These are phyloP conservation scores for Bassia scoparia DNA, from an alignment of 148 eudicot genomes.

Conservation along the genomic window DNA sequence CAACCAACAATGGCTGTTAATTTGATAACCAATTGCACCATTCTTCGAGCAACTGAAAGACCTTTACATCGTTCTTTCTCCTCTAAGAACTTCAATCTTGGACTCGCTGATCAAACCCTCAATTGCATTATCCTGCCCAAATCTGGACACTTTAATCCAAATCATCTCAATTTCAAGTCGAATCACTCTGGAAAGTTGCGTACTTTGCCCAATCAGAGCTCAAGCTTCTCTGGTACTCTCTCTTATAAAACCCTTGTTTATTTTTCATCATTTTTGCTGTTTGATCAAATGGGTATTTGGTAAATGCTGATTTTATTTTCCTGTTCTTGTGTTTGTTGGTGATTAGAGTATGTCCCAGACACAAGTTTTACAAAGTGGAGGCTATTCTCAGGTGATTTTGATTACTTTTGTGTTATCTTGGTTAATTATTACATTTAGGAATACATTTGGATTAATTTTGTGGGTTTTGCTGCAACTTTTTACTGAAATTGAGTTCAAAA, in stretches of 20 bases:
- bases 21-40: conserved; percentile 12
- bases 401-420: neutral
- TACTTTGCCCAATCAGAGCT: conserved; percentile 44
- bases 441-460: neutral
- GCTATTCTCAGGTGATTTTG: conserved; percentile 64
- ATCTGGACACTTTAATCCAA: conserved; percentile 20
- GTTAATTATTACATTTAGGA: neutral
- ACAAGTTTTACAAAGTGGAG: conserved; percentile 85
- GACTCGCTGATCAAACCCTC: neutral
- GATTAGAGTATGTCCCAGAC: conserved; percentile 54
- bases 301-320: neutral
- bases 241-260: neutral
- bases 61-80: conserved; percentile 18
- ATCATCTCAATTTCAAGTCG: conserved; percentile 16
- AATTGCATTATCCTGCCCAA: conserved; percentile 12
- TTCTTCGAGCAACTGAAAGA: conserved; percentile 8
- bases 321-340: conserved; percentile 9
- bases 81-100: conserved; percentile 7
- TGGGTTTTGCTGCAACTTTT: neutral
- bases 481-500: neutral
- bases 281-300: neutral
- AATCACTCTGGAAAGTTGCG: conserved; percentile 28
- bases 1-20: conserved; percentile 18
- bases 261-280: neutral
- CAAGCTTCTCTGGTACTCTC: conserved; percentile 34